Percentiles rank a stretch among this genome's conserved stretches.
These are phyloP conservation scores for Santalum album DNA, from an alignment of 164 flowering plant genomes.

Conservation along the genomic window DNA sequence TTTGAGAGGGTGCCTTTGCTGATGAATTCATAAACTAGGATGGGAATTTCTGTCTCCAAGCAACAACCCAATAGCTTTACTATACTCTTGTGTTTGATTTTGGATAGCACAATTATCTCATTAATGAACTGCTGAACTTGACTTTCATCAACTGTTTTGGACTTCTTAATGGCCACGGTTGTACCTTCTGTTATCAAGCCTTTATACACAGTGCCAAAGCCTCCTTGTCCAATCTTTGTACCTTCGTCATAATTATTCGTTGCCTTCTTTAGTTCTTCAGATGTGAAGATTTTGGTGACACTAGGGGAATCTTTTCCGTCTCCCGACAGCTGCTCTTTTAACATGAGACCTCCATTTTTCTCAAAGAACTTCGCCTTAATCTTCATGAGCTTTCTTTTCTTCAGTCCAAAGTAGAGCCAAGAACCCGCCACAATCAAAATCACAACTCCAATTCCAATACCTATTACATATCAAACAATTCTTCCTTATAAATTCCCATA, in stretches of 20 bases:
- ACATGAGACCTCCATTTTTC: slow-evolving; percentile 37
- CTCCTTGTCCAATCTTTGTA: slow-evolving; percentile 69
- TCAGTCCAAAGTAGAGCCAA: slow-evolving; percentile 17
- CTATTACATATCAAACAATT: slow-evolving; percentile 7
- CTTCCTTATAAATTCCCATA: too few relatives aligned
- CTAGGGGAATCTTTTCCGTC: slow-evolving; percentile 8
- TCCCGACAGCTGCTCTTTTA: slow-evolving; percentile 23
- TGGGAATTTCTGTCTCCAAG: slow-evolving; percentile 65
- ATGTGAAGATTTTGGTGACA: slow-evolving; percentile 27
- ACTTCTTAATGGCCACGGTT: slow-evolving; percentile 73
- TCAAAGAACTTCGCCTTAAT: slow-evolving; percentile 31
- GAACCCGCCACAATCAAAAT: neutral
- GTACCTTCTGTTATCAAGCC: slow-evolving; percentile 57
- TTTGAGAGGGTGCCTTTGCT: slow-evolving; percentile 65
- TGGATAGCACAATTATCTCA: slow-evolving; percentile 76
- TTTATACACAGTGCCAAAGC: slow-evolving; percentile 86
- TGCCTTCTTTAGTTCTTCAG: slow-evolving; percentile 55
- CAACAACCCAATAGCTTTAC: slow-evolving; percentile 85
- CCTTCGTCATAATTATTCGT: slow-evolving; percentile 62
- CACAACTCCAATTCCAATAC: slow-evolving; percentile 5
- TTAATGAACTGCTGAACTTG: slow-evolving; percentile 66
- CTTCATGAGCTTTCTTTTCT: slow-evolving; percentile 21
- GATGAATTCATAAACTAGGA: slow-evolving; percentile 81
- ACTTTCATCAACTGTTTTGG: slow-evolving; percentile 40
- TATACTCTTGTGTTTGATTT: slow-evolving; percentile 78